Conservation (phyloP, 306 rosid genomes). For the Mimosa bimucronata region DNA sequence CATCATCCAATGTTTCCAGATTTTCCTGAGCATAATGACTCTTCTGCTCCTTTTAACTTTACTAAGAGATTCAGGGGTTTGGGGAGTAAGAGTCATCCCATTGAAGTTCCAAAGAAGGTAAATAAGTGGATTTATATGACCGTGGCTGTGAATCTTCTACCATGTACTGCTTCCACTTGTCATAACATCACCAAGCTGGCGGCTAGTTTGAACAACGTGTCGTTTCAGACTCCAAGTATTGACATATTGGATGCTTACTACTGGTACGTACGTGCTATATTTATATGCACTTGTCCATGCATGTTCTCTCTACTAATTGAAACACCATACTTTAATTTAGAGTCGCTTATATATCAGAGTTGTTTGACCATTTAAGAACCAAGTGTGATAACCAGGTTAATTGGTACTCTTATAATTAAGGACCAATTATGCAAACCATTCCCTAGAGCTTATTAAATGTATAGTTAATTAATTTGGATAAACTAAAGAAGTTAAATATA, state of each 20-base stretch:
- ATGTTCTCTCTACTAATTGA: too few relatives aligned
- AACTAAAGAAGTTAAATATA: too few relatives aligned
- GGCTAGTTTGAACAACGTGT: conserved; percentile 42
- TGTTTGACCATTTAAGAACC: too few relatives aligned
- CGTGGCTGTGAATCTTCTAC: conserved; percentile 21
- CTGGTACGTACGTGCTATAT: neutral
- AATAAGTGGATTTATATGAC: conserved; percentile 23
- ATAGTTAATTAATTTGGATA: too few relatives aligned
- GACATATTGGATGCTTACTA: conserved; percentile 41
- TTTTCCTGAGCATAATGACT: conserved; percentile 20
- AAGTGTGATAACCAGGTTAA: too few relatives aligned
- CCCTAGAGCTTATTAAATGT: too few relatives aligned
- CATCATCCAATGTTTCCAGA: neutral
- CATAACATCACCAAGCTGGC: neutral
- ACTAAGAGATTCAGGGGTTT: conserved; percentile 20
- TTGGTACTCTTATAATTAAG: too few relatives aligned
- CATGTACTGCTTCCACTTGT: conserved; percentile 18
- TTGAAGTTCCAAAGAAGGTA: conserved; percentile 30
- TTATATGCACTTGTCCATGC: too few relatives aligned
- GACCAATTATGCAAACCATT: too few relatives aligned
- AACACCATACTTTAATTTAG: too few relatives aligned
- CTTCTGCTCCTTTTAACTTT: conserved; percentile 21
- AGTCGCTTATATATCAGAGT: too few relatives aligned
- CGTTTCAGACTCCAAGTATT: conserved; percentile 26
- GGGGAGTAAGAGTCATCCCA: conserved; percentile 16